Percentiles rank a stretch among this genome's conserved stretches.
These are phyloP conservation scores for Phaseolus lunatus DNA, from an alignment of 306 rosid genomes.

Conservation along the genomic window DNA sequence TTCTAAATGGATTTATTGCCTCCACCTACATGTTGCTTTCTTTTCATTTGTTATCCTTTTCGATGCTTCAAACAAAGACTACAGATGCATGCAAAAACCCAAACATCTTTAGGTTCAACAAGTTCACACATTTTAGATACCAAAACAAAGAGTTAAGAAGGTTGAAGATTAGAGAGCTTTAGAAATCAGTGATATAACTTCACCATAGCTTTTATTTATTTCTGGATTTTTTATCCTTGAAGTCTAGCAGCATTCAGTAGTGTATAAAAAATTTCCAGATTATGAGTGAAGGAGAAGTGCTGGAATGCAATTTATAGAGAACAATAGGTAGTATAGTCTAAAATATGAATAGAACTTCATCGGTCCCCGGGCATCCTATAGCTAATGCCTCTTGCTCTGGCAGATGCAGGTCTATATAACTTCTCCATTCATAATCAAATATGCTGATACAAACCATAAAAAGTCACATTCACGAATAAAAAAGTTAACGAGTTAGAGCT, in stretches of 20 bases:
- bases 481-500: conserved; percentile 28
- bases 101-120: conserved; percentile 29
- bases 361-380: not conserved
- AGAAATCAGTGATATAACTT: conserved; percentile 13
- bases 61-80: conserved; percentile 26
- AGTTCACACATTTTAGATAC: conserved; percentile 7
- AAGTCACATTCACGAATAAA: conserved; percentile 28
- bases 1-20: conserved; percentile 10
- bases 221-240: not conserved
- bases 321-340: conserved; percentile 9
- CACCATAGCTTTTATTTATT: conserved; percentile 36
- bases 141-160: conserved; percentile 18
- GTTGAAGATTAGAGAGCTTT: conserved; percentile 3
- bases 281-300: conserved; percentile 11
- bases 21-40: conserved; percentile 12
- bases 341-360: not conserved
- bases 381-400: conserved; percentile 13
- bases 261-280: conserved; percentile 12
- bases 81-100: conserved; percentile 7
- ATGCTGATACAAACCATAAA: conserved; percentile 24
- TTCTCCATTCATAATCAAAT: conserved; percentile 10
- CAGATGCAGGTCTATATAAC: conserved; percentile 30
- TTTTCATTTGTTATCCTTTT: conserved; percentile 14
- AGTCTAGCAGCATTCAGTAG: not conserved
- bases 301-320: conserved; percentile 10